Base-by-base conservation (phyloP, 768 basidiomycete species). In the Hirschioporus abietinus region DNA sequence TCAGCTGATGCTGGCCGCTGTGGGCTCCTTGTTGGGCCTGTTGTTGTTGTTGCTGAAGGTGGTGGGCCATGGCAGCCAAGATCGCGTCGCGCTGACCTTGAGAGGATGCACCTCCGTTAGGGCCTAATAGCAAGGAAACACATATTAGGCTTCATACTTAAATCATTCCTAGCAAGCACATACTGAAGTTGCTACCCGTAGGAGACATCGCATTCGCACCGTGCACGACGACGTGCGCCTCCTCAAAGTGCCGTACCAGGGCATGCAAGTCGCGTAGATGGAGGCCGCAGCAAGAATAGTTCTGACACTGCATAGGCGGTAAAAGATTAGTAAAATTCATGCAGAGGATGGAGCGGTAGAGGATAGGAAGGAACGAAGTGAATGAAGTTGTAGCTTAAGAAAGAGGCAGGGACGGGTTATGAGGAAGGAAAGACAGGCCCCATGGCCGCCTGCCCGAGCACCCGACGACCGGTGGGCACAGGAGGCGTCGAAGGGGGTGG, bases 181-280 rank as follows among this genome's bases (percentile, higher is more conserved):
- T 59, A 64, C 64, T 24, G 25, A 60, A 42, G 57, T 59, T 34
- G 63, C 64, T 20, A 63, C 59, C 24, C 30, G 64, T 18, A 12
- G 35, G 64, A 59, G 52, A 64, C 65, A 64, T 24, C 57, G 63
- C 66, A 66, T 8, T 24, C 57, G 63, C 66, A 66, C 25, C 60
- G 23, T 61, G 25, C 67, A 93, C 87, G 73, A 92, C 84, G 74
- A 96, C 91, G 74, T 96, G 95, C 61, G 88, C 87, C 67, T 94
- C 90, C 73, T 96, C 95, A 70, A 96, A 95, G 74, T 96, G 95
- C 76, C 96, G 93, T 1, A 96, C 84, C 12, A 96, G 87, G 1
- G 92, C 90, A 68, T 92, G 90, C 0, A 92, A 83, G 71, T 92
- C 90, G 35, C 83, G 81, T 20, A 93, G 83, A 69, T 88, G 84